A percentile compares a stretch with the other conserved stretches of the same genome.
Conservation (phyloP, 768 basidiomycete genomes). For the Hebeloma cylindrosporum region DNA sequence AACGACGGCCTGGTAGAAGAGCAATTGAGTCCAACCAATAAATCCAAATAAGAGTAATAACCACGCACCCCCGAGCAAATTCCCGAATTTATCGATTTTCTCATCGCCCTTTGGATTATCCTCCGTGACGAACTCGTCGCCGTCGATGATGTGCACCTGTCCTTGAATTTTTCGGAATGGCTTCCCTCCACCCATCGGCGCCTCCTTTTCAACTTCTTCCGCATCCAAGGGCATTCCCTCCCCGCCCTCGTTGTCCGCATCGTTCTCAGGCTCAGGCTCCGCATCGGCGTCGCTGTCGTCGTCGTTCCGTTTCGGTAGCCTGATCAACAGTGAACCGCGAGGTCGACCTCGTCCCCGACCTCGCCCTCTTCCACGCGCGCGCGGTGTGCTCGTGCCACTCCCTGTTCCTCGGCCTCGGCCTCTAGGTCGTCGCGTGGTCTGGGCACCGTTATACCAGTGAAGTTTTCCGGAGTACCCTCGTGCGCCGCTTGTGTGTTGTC, state of each 20-base stretch:
- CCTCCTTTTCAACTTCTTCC: constrained; percentile 44
- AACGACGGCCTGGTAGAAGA: constrained; percentile 63
- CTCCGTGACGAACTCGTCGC: constrained; percentile 85
- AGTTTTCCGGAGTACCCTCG: constrained; percentile 29
- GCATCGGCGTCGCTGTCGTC: constrained; percentile 22
- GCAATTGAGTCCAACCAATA: constrained; percentile 3
- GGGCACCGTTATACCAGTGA: constrained; percentile 31
- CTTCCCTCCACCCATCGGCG: constrained; percentile 54
- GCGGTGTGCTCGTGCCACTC: constrained; percentile 19
- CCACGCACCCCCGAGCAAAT: constrained; percentile 75
- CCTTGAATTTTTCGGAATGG: constrained; percentile 76
- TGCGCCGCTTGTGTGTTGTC: constrained; percentile 35
- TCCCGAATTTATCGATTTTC: constrained; percentile 87
- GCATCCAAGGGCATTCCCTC: constrained; percentile 36
- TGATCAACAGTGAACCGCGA: constrained; percentile 24
- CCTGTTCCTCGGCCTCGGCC: constrained; percentile 29
- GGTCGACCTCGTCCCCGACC: constrained; percentile 35
- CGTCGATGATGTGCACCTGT: constrained; percentile 73
- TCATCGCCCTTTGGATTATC: constrained; percentile 86
- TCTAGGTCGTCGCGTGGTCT: constrained; percentile 42
- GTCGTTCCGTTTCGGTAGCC: constrained; percentile 37
- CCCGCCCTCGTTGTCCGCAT: constrained; percentile 22
- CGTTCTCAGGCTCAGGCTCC: constrained; percentile 19
- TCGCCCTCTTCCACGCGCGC: constrained; percentile 32
- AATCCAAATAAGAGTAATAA: constrained; percentile 6